Base-by-base conservation (phyloP, 75 land plant genomes). In the Isoetes taiwanensis region DNA sequence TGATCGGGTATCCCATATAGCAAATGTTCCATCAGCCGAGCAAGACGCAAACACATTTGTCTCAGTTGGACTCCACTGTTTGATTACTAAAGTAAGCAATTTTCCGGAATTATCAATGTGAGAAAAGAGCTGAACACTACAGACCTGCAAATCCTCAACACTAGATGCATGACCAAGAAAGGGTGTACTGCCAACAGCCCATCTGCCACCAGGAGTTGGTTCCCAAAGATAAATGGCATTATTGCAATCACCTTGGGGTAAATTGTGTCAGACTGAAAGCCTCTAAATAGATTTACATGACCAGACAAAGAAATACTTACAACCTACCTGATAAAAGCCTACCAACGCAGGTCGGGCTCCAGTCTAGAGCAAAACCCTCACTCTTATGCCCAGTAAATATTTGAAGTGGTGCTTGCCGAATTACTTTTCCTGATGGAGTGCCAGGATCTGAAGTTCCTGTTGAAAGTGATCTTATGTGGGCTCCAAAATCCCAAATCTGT, bases 51-150 rank as follows among this genome's bases (percentile, higher is more conserved):
- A 94, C 0, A 84, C 86, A 78, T 84, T 54, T 21, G 70, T 63
- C 67, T 94, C 96, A 17, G 90, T 81, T 8, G 99, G 99, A 66
- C 96, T 94, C 99, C 99, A 94, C 98, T 93, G 75, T 48, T 69
- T 2, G 8, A n/a, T n/a, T n/a, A n/a, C n/a, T n/a, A n/a, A n/a
- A n/a, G n/a, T n/a, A n/a, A n/a, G n/a, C n/a, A n/a, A n/a, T n/a
- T n/a, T n/a, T n/a, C n/a, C n/a, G n/a, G 9, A 37, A 37, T 37
- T 37, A 10, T 37, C 39, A 4, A 46, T 6, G 50, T 19, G 12
- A 46, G 50, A 46, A 3, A 46, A n/a, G 16, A 46, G 50, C 4
- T 16, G 25, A 24, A 60, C 16, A 3, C 6, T 48, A 19, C 10
- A 12, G 61, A 84, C 89, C 64, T 85, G 90, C 41, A 85, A 64